phyloP scores from a whole-genome alignment of 2,329 filamentous ascomycete species.

The Neopestalotiopsis rosae region DNA sequence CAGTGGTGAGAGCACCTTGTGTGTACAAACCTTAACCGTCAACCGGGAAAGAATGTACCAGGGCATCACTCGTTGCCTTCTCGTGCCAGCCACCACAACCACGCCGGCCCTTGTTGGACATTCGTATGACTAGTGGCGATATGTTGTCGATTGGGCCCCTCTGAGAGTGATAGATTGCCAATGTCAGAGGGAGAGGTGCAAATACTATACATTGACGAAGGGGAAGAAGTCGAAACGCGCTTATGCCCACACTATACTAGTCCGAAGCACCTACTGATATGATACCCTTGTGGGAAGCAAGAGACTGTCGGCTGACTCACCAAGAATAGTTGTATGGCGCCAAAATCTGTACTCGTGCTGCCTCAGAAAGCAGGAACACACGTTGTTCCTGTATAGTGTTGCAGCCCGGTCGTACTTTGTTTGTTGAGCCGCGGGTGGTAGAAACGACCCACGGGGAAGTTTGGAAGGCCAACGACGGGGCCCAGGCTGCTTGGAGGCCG shows the following conservation, averaged over 20 bases:
- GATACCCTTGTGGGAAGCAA: background rate
- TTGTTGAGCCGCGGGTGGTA: constrained; percentile 8
- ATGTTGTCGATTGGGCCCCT: background rate
- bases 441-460: background rate
- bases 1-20: constrained; percentile 15
- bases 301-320: background rate
- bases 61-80: constrained; percentile 19
- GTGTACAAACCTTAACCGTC: constrained; percentile 25
- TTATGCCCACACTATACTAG: constrained; percentile 4
- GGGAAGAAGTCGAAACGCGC: constrained; percentile 3
- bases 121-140: constrained; percentile 2
- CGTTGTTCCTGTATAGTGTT: constrained; percentile 11
- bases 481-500: background rate
- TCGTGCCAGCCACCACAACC: constrained; percentile 34
- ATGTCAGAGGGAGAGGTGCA: background rate
- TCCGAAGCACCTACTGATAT: background rate
- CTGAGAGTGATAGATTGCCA: background rate
- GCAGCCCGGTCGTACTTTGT: background rate
- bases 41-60: constrained; percentile 35
- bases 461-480: background rate
- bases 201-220: background rate
- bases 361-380: constrained; percentile 9
- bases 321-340: background rate
- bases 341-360: constrained; percentile 7
- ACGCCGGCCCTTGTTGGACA: constrained; percentile 30